Conservation (phyloP, 768 basidiomycete genomes). For the Kondoa subrosea region DNA sequence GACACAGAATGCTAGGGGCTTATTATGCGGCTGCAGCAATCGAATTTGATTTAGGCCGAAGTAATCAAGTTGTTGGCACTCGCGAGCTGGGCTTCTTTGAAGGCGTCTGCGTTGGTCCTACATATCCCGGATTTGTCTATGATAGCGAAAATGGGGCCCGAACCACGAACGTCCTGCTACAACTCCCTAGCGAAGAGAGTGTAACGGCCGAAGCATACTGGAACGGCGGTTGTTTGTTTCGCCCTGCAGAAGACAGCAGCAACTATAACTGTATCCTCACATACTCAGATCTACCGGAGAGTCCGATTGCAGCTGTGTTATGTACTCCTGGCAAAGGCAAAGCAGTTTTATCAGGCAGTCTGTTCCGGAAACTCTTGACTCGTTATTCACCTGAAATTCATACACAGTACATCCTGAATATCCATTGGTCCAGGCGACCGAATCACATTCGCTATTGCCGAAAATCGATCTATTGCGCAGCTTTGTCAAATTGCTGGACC, state of each 20-base stretch:
- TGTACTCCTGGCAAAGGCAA: constrained; percentile 32
- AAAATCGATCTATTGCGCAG: not conserved
- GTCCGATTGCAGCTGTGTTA: constrained; percentile 34
- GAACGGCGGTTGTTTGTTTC: constrained; percentile 38
- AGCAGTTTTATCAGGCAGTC: constrained; percentile 33
- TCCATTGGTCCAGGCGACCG: not conserved
- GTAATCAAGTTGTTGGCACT: constrained; percentile 33
- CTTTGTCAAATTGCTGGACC: not conserved
- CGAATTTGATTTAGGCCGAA: constrained; percentile 35
- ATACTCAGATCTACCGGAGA: constrained; percentile 29
- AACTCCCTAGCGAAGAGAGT: constrained; percentile 26
- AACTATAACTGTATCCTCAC: constrained; percentile 33
- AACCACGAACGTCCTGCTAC: constrained; percentile 30
- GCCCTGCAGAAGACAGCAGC: constrained; percentile 22
- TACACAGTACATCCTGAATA: constrained; percentile 9
- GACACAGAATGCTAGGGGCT: constrained; percentile 31
- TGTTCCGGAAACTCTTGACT: constrained; percentile 37
- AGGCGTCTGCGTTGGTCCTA: constrained; percentile 35
- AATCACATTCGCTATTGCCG: not conserved
- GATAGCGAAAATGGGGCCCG: constrained; percentile 36
- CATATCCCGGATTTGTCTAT: constrained; percentile 37
- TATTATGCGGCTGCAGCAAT: constrained; percentile 39
- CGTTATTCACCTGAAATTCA: constrained; percentile 4
- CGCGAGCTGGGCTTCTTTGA: constrained; percentile 38
- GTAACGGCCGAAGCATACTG: constrained; percentile 33